These are phyloP conservation scores for Pisolithus orientalis DNA, from an alignment of 768 basidiomycete genomes.

Conservation along the genomic window DNA sequence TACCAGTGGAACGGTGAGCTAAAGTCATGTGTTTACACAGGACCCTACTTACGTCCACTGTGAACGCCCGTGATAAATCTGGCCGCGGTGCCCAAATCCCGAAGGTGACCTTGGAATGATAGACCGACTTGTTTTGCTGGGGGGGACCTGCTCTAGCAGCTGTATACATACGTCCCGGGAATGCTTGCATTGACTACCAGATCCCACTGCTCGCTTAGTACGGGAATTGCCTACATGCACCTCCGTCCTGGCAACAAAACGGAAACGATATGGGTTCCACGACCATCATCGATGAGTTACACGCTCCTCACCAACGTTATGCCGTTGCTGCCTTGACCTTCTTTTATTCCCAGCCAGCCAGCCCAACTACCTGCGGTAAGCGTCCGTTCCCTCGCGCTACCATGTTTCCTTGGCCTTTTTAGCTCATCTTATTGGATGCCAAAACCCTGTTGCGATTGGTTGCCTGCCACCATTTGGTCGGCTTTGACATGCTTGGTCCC, in stretches of 20 bases:
- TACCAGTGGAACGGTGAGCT: neutral
- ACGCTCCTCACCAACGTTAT: neutral
- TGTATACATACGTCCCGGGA: neutral
- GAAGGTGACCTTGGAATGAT: too few relatives aligned
- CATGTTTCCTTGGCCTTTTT: too few relatives aligned
- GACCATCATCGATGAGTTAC: neutral
- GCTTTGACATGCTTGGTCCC: neutral
- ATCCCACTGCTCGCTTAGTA: neutral
- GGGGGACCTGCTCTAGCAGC: too few relatives aligned
- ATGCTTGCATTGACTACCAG: neutral
- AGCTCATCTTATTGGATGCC: too few relatives aligned
- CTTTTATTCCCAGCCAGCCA: neutral
- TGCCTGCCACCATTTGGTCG: neutral
- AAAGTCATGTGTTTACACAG: neutral
- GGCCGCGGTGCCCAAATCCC: too few relatives aligned
- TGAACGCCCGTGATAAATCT: too few relatives aligned
- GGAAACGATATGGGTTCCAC: neutral
- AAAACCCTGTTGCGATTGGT: neutral
- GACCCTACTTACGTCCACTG: neutral
- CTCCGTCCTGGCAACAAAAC: neutral
- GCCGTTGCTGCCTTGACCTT: neutral
- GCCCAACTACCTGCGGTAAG: neutral
- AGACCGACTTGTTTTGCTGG: too few relatives aligned
- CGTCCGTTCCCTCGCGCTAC: neutral
- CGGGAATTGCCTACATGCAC: slow-evolving; percentile 1